Conservation (phyloP, 2,329 filamentous ascomycete genomes). For the Bipolaris sorokiniana region DNA sequence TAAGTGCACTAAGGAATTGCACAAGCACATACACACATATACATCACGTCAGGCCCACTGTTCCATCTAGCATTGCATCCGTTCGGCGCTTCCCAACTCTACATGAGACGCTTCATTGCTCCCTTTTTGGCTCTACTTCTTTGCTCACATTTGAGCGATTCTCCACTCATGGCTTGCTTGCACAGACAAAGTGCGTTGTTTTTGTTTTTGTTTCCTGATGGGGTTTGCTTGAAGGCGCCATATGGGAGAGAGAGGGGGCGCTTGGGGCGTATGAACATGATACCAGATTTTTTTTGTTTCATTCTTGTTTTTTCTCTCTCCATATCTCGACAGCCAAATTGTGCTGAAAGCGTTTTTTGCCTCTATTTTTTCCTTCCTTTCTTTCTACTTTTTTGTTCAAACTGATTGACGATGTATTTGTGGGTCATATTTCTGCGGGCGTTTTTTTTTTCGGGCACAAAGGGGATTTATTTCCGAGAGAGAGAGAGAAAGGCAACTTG, state of each 20-base stretch:
- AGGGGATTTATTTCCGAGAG: background rate
- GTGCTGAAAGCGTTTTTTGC: background rate
- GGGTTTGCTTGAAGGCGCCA: background rate
- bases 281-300: background rate
- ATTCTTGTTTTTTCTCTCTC: background rate
- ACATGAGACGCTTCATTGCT: background rate
- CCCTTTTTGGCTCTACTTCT: background rate
- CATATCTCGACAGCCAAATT: background rate
- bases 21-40: background rate
- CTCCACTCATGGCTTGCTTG: background rate
- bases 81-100: background rate
- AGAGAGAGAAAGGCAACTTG: background rate
- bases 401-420: background rate
- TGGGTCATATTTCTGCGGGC: background rate
- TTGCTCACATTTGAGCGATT: background rate
- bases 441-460: background rate
- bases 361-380: background rate
- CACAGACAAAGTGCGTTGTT: background rate
- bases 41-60: background rate
- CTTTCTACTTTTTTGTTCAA: background rate
- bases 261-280: background rate
- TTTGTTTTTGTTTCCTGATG: background rate
- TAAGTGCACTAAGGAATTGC: background rate
- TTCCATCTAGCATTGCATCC: slow-evolving; percentile 6
- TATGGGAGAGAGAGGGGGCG: background rate